Evolutionary conservation across 2,329 filamentous ascomycete genomes (phyloP).

Genomic region (Pseudomassariella vexata): DNA sequence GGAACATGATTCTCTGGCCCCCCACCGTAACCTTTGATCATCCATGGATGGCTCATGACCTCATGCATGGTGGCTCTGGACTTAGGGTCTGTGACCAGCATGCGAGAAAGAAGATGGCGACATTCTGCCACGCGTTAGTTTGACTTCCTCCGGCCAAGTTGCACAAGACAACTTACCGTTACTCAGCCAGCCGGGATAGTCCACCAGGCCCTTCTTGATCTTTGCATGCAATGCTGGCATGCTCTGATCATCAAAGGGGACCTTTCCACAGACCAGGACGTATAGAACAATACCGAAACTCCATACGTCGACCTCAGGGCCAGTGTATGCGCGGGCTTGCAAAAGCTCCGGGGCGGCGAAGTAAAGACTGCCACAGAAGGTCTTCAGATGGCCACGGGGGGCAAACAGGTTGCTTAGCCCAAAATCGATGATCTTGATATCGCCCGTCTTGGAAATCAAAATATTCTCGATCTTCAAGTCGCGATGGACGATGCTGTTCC

Average conservation of each 20-base stretch:
- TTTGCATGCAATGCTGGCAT: constrained; percentile 98
- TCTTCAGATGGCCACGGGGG: constrained; percentile 79
- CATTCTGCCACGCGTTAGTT: constrained; percentile 63
- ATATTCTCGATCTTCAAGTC: constrained; percentile 99
- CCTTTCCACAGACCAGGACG: constrained; percentile 93
- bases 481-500: constrained; percentile 95
- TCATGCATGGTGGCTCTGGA: constrained; percentile 82
- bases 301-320: constrained; percentile 96
- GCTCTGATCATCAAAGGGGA: constrained; percentile 97
- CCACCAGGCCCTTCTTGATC: constrained; percentile 94
- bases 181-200: constrained; percentile 91
- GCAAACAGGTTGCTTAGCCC: constrained; percentile 94
- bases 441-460: constrained; percentile 95
- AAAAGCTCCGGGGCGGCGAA: constrained; percentile 94
- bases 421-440: constrained; percentile 99
- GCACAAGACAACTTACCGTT: constrained; percentile 55
- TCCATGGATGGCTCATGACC: constrained; percentile 94
- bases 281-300: constrained; percentile 98
- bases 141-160: background rate
- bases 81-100: constrained; percentile 91
- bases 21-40: constrained; percentile 82
- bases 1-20: constrained; percentile 89
- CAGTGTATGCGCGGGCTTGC: constrained; percentile 89
- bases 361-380: constrained; percentile 95
- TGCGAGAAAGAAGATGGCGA: constrained; percentile 83